These are phyloP conservation scores for Hymenochaete sp. DNA, from an alignment of 1,284 basidiomycete genomes.

Conservation along the genomic window DNA sequence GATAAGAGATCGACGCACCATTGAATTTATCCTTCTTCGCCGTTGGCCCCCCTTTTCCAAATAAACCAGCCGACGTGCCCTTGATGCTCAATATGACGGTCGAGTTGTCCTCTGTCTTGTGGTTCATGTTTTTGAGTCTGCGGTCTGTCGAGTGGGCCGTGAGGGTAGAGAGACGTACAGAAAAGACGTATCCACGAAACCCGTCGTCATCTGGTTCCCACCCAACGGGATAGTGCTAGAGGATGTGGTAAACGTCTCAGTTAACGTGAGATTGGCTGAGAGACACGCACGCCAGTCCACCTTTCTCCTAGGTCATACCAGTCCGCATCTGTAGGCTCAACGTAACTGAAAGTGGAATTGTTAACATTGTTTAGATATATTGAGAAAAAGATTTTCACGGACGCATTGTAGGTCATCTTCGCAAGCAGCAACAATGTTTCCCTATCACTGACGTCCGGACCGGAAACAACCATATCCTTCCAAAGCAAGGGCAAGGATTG, in stretches of 20 bases:
- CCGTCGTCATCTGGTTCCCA: conserved; percentile 88
- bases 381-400: conserved; percentile 28
- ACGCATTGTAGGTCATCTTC: conserved; percentile 94
- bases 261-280: conserved; percentile 3
- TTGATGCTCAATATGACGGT: conserved; percentile 91
- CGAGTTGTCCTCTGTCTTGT: conserved; percentile 67
- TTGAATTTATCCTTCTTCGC: conserved; percentile 83
- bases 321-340: conserved; percentile 40
- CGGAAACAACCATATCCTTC: conserved; percentile 52
- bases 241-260: conserved; percentile 5
- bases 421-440: conserved; percentile 77
- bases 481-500: conserved; percentile 45
- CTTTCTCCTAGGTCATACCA: conserved; percentile 72
- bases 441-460: conserved; percentile 69
- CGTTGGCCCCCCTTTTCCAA: conserved; percentile 81
- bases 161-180: conserved; percentile 24
- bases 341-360: conserved; percentile 23
- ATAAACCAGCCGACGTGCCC: conserved; percentile 77
- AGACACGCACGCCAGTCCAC: conserved; percentile 53
- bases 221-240: conserved; percentile 76
- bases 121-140: no score
- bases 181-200: conserved; percentile 87
- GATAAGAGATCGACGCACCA: not conserved
- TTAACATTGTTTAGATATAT: not conserved
- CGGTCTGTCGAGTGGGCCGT: not conserved